Percentiles rank a stretch among this genome's conserved stretches.
Conservation (phyloP, 495 filamentous ascomycete genomes). For the Wilcoxina mikolae region DNA sequence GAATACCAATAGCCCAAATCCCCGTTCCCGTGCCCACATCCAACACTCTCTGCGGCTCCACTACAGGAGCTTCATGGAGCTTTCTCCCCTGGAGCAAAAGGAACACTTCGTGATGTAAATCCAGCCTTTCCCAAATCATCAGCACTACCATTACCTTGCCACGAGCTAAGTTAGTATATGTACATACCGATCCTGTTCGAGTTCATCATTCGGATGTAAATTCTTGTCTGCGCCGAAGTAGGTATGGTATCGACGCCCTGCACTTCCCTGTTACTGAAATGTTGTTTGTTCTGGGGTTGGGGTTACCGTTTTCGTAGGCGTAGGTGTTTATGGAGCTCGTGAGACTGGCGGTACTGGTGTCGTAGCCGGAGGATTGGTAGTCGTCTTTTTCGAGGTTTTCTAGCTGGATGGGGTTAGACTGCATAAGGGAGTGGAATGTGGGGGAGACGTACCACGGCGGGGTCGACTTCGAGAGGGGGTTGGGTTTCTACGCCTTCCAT, state of each 20-base stretch:
- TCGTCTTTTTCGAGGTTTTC: not conserved
- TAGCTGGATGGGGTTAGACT: not conserved
- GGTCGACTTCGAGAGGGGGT: conserved; percentile 1
- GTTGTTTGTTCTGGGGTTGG: no score
- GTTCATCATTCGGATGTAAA: conserved; percentile 25
- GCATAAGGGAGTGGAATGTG: not conserved
- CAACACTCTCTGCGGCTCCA: conserved; percentile 39
- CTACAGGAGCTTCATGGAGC: conserved; percentile 41
- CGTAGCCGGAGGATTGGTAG: conserved; percentile 3
- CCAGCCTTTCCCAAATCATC: conserved; percentile 7
- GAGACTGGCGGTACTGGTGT: not conserved
- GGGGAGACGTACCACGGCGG: not conserved
- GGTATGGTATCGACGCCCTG: conserved; percentile 42
- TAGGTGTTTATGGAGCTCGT: not conserved
- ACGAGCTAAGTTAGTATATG: not conserved
- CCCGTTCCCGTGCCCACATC: conserved; percentile 52
- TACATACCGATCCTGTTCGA: conserved; percentile 17
- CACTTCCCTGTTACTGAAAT: no score
- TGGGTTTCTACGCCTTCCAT: no score
- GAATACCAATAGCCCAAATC: conserved; percentile 42
- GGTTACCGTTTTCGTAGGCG: not conserved
- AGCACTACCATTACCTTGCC: not conserved
- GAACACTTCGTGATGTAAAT: conserved; percentile 39
- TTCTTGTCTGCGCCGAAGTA: conserved; percentile 22
- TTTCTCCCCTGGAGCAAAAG: conserved; percentile 36